phyloP scores from a whole-genome alignment of 345 rosid species.

The Eucalyptus guilfoylei region DNA sequence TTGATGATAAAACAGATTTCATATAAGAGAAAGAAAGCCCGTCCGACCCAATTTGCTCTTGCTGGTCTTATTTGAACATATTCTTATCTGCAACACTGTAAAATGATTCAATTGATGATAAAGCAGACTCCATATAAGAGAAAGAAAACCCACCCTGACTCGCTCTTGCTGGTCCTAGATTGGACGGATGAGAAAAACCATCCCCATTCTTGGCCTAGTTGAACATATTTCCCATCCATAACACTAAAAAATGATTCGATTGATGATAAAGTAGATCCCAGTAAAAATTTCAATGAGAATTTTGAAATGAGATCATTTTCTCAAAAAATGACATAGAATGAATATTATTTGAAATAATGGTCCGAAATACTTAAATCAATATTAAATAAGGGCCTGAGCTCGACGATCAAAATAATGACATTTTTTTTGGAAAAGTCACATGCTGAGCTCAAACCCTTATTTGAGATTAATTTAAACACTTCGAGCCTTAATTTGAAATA shows the following conservation, averaged over 20 bases:
- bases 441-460: no score
- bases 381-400: rapidly evolving
- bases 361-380: not conserved
- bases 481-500: not conserved
- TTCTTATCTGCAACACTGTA: not conserved
- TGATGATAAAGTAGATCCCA: not conserved
- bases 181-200: not conserved
- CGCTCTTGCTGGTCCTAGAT: not conserved
- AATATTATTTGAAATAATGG: no score
- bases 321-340: no score
- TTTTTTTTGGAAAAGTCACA: not conserved
- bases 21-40: not conserved
- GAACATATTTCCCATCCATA: not conserved
- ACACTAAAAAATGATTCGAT: not conserved
- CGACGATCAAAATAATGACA: rapidly evolving
- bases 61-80: not conserved
- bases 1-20: no score
- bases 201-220: not conserved
- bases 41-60: not conserved
- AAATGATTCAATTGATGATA: not conserved
- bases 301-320: not conserved
- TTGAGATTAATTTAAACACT: not conserved
- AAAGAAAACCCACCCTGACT: not conserved
- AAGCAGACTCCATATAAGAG: not conserved
- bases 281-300: no score